Conservation (phyloP, 2,329 filamentous ascomycete genomes). For the Aspergillus carbonarius region DNA sequence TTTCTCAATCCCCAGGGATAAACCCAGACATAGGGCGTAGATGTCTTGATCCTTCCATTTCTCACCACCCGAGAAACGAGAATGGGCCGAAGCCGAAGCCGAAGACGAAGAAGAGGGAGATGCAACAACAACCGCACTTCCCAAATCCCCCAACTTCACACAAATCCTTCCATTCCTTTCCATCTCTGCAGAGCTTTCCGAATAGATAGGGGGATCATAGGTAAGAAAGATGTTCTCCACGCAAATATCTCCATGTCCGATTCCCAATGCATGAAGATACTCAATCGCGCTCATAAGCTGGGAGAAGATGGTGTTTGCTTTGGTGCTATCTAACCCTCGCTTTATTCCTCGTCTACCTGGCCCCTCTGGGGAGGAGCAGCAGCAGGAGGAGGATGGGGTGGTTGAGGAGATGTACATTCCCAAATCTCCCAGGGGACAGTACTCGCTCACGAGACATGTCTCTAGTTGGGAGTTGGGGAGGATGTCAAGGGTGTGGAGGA, state of each 20-base stretch:
- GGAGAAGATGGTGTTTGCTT: conserved; percentile 89
- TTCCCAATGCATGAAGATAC: conserved; percentile 76
- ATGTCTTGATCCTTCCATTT: too few species aligned
- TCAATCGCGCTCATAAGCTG: conserved; percentile 41
- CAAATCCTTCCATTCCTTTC: conserved; percentile 46
- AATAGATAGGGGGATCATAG: conserved; percentile 52
- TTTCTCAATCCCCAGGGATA: background rate
- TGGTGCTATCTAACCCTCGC: conserved; percentile 63
- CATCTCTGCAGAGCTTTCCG: background rate
- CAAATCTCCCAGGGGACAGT: conserved; percentile 63
- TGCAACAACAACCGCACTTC: conserved; percentile 45
- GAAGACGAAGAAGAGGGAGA: too few species aligned
- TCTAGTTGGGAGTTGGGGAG: conserved; percentile 28
- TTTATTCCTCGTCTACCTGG: background rate
- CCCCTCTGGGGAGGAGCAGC: conserved; percentile 42
- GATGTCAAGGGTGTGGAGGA: conserved; percentile 27
- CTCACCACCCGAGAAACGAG: too few species aligned
- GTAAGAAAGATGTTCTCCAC: conserved; percentile 92
- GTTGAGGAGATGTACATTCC: conserved; percentile 74
- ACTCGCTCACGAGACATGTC: conserved; percentile 31
- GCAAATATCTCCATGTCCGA: conserved; percentile 92
- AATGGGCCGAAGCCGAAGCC: too few species aligned
- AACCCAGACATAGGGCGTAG: background rate
- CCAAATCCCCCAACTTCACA: conserved; percentile 92
- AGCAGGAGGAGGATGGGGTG: conserved; percentile 54